These are phyloP conservation scores for Picocystis salinarum DNA, from an alignment of 139 green algal species.

Conservation along the genomic window DNA sequence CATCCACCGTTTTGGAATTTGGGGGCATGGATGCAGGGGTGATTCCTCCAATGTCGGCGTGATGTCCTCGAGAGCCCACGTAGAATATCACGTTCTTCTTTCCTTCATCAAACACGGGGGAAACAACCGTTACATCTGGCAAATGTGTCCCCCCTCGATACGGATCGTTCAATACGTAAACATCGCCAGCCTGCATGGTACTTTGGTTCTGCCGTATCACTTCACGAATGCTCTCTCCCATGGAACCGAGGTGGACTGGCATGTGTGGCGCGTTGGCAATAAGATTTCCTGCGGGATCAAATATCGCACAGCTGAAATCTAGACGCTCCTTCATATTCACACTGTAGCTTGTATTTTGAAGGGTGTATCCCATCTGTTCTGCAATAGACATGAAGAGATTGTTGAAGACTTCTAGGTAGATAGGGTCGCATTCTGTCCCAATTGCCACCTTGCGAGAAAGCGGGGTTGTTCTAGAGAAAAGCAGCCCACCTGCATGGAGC, in stretches of 20 bases:
- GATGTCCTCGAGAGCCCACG: slow-evolving; percentile 6
- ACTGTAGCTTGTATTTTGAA: slow-evolving; percentile 8
- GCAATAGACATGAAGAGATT: slow-evolving; percentile 12
- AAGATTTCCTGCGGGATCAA: slow-evolving; percentile 8
- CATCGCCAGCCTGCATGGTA: slow-evolving; percentile 7
- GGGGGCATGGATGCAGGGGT: slow-evolving; percentile 9
- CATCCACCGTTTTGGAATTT: slow-evolving; percentile 8
- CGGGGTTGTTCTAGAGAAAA: neutral
- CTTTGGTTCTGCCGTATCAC: slow-evolving; percentile 1
- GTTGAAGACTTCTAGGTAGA: slow-evolving; percentile 7
- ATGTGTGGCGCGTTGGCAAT: slow-evolving; percentile 10
- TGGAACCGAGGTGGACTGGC: slow-evolving; percentile 10
- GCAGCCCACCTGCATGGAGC: neutral
- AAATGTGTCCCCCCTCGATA: slow-evolving; percentile 11
- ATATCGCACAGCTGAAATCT: slow-evolving; percentile 11
- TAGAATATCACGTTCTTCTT: slow-evolving; percentile 8
- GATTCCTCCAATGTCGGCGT: slow-evolving; percentile 11
- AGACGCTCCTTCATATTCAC: slow-evolving; percentile 13
- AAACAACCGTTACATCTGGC: slow-evolving; percentile 9
- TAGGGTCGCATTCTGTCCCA: neutral
- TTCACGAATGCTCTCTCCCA: slow-evolving; percentile 7
- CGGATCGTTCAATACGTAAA: slow-evolving; percentile 11
- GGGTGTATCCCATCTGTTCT: slow-evolving; percentile 9
- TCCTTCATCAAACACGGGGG: slow-evolving; percentile 8
- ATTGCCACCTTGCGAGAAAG: neutral